Evolutionary conservation across 371 early-diverging fungal genomes (phyloP), one percentile per base, ranked within the genome.

Genomic region (Mortierella sp.): DNA sequence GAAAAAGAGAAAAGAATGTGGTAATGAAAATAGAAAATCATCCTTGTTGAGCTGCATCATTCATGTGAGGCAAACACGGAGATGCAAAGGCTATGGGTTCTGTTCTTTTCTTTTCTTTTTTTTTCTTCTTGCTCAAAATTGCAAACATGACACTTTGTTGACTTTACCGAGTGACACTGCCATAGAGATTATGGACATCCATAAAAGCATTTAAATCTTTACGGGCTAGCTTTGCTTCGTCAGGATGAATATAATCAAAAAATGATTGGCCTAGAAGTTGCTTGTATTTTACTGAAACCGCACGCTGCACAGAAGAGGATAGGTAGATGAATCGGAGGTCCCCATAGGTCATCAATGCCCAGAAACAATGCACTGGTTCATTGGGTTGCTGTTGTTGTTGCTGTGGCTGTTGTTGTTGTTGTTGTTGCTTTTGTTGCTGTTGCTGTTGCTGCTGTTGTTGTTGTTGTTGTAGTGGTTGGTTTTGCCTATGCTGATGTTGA

Each of bases 211-310:
- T 79, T 37, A 91, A 70, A 63, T 91, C 91, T 52, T 73, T 72
- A 58, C 85, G 83, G 18, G 91, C 91, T 10, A 86, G 71, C 60
- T 81, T 85, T 16, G 83, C 72, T 70, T 91, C 91, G 49, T 86
- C 87, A n/a, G 89, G 90, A 73, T 90, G 91, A 63, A 91, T 87
- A 61, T 89, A 87, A 51, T 90, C 89, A 40, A 88, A 87, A 64
- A 91, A 79, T 14, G 89, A 87, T 35, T 77, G 71, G 57, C 88
- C 76, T 3, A 89, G 63, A 40, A 90, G 63, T 54, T 84, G 68
- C 10, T 86, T 83, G 43, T 83, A 64, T 37, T 86, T 77, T 52
- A 64, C 68, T 11, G 75, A 73, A 47, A 87, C 78, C 22, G 83
- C 75, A 26, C 80, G 69, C 30, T 73, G 72, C 35, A 87, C 79